Evolutionary conservation across 139 green algal genomes (phyloP).

Genomic region (Ettlia oleoabundans): DNA sequence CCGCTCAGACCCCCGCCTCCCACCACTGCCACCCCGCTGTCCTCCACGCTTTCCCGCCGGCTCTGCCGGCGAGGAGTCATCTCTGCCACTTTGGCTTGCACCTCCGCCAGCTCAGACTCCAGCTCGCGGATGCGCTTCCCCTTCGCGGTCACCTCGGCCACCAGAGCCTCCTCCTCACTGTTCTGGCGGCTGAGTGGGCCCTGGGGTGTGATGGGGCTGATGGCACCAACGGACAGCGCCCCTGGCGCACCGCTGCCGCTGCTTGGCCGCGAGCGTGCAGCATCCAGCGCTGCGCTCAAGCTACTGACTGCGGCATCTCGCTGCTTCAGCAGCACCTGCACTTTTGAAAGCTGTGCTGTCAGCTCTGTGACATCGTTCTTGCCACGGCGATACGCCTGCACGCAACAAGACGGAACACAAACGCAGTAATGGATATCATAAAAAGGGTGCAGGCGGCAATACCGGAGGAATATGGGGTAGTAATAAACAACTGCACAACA

Average conservation of each 20-base stretch:
- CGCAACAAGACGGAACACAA: background rate
- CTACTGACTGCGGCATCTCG: slow-evolving; percentile 1
- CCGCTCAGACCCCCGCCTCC: slow-evolving; percentile 6
- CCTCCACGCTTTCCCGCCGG: slow-evolving; percentile 18
- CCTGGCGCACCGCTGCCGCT: background rate
- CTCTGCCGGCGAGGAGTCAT: background rate
- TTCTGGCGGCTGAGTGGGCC: slow-evolving; percentile 21
- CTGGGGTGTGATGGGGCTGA: background rate
- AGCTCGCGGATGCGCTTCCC: slow-evolving; percentile 10
- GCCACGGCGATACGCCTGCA: background rate
- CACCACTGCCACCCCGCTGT: slow-evolving; percentile 12
- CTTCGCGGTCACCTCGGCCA: slow-evolving; percentile 11
- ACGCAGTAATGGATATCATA: no score
- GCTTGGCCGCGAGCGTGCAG: slow-evolving; percentile 2
- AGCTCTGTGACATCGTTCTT: slow-evolving; percentile 1
- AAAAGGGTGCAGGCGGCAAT: no score
- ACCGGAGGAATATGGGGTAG: no score
- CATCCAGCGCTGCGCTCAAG: slow-evolving; percentile 3
- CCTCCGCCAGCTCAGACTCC: slow-evolving; percentile 19
- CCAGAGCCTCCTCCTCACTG: slow-evolving; percentile 14
- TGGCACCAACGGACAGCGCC: no score
- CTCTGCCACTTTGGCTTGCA: background rate
- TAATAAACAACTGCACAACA: no score
- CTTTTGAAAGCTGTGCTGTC: background rate
- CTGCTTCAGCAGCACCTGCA: slow-evolving; percentile 27